Conservation (phyloP, 129 eudicot species). For the Tanacetum coccineum region DNA sequence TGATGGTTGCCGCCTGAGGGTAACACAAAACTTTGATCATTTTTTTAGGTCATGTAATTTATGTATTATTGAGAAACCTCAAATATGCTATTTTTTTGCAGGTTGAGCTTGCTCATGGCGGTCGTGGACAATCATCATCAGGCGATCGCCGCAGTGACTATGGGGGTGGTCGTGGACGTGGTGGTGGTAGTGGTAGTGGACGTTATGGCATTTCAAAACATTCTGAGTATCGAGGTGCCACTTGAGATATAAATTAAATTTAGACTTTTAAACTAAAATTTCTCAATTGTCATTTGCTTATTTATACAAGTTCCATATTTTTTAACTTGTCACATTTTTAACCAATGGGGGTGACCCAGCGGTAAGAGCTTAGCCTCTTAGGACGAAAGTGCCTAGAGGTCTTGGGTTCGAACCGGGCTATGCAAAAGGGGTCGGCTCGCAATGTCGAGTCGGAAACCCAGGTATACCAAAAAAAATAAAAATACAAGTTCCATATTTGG, state of each 20-base stretch:
- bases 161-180: constrained; percentile 52
- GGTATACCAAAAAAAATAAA: no score
- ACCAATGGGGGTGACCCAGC: no score
- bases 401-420: no score
- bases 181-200: constrained; percentile 48
- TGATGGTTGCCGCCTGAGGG: constrained; percentile 97
- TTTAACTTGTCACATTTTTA: no score
- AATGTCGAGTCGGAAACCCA: no score
- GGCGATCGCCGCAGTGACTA: constrained; percentile 65
- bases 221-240: constrained; percentile 82
- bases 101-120: constrained; percentile 99
- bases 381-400: no score
- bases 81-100: constrained; percentile 21
- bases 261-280: background rate
- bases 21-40: constrained; percentile 17
- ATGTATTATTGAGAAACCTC: background rate
- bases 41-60: background rate
- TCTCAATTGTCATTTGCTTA: background rate
- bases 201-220: constrained; percentile 80
- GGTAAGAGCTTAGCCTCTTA: no score
- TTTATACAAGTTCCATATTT: background rate
- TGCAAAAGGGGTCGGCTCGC: no score
- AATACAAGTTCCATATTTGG: background rate
- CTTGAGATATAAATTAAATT: background rate
- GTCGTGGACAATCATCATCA: constrained; percentile 75